Conservation (phyloP, 257 asterid genomes). For the Solanum peruvianum region DNA sequence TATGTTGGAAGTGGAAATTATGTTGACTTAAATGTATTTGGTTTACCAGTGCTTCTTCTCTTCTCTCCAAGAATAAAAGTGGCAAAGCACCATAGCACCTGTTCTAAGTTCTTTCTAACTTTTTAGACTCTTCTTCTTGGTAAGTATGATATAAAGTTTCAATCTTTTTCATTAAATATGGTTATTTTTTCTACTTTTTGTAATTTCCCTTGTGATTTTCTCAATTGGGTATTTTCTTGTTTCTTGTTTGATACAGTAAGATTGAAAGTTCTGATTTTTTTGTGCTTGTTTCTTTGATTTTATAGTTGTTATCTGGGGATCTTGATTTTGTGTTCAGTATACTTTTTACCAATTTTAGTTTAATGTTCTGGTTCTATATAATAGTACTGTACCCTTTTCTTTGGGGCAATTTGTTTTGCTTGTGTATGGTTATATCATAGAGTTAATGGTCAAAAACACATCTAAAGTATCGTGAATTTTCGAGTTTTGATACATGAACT, state of each 20-base stretch:
- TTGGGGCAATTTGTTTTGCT: neutral
- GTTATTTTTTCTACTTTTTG: neutral
- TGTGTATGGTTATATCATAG: neutral
- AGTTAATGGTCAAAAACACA: neutral
- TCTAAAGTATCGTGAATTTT: neutral
- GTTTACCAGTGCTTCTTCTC: neutral
- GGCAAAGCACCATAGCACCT: neutral
- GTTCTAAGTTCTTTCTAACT: neutral
- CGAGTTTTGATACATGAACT: neutral
- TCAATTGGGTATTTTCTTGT: constrained; percentile 1
- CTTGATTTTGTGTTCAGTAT: neutral
- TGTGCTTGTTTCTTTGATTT: neutral
- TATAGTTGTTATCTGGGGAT: neutral
- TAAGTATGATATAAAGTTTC: neutral
- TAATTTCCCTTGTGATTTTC: neutral
- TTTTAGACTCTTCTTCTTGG: neutral
- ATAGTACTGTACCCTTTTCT: neutral
- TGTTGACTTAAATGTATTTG: neutral
- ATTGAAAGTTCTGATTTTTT: neutral
- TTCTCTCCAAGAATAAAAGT: neutral
- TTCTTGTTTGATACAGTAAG: neutral
- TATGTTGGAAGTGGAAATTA: neutral
- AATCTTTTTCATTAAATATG: neutral
- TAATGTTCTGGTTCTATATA: neutral
- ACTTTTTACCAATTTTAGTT: neutral